Evolutionary conservation across 2,329 filamentous ascomycete species (phyloP), one percentile per base, ranked within the genome.

Genomic region (Beauveria australis): DNA sequence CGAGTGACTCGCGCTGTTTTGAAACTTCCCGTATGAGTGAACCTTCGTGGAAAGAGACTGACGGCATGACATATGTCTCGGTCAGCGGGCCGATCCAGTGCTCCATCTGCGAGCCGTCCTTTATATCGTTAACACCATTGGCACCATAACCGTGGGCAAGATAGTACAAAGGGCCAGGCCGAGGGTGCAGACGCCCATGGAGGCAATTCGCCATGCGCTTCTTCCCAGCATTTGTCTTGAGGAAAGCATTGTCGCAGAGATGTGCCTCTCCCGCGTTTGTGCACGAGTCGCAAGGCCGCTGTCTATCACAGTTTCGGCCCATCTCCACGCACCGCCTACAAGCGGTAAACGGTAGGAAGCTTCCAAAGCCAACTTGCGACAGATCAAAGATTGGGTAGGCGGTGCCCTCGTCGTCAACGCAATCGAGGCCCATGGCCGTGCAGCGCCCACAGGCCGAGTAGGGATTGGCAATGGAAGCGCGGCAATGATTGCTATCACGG

Each of bases 241-340:
- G 66, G 12, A 64, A 65, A 22, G 62, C 44, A n/a, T 55, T 60
- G 5, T 61, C 61, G 33, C 57, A 66, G 6, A n/a, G 24, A 16
- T 67, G 63, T 18, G 66, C 67, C 9, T 65, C 61, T 3, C 59
- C 63, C 22, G 61, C 40, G 8, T 56, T 22, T 12, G 63, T 59
- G 64, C 74, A 76, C 4, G 68, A 71, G 55, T 75, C 71, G 60
- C 74, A 76, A 1, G 74, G 74, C 22, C 73, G 68, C 58, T 73
- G 72, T 1, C 70, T 69, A 53, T 76, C 74, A 61, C 74, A 76
- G 56, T 67, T 65, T 1, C 67, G 52, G 3, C 63, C 63, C 7
- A 47, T 65, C 1, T 58, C 43, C 4, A 54, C 16, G 63, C 72
- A 74, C 18, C 61, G 61, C 1, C 37, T 9, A 60, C 71, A 74